Conservation (phyloP, 192 early-diverging fungal genomes). For the Coemansia sp. region DNA sequence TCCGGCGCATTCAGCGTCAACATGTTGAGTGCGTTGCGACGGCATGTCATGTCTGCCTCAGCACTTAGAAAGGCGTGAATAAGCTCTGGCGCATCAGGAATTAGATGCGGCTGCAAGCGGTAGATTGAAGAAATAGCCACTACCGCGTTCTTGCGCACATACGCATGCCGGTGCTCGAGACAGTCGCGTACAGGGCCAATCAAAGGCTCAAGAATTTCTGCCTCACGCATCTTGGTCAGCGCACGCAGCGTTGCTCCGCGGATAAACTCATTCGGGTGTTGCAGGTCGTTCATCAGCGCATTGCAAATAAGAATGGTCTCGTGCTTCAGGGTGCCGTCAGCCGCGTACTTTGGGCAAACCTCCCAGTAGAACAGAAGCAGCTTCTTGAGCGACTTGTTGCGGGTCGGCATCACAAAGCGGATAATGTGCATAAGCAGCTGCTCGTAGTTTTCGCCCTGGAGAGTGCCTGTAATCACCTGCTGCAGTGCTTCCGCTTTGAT, state of each 20-base stretch:
- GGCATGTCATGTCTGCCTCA: conserved; percentile 90
- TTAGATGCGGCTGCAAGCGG: conserved; percentile 84
- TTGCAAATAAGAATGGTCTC: conserved; percentile 97
- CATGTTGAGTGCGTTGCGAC: conserved; percentile 94
- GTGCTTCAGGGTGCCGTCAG: conserved; percentile 91
- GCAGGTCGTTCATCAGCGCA: conserved; percentile 90
- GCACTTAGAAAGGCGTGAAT: conserved; percentile 66
- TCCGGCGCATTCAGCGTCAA: conserved; percentile 72
- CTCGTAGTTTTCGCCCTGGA: conserved; percentile 89
- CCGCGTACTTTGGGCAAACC: conserved; percentile 88
- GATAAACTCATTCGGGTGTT: conserved; percentile 99
- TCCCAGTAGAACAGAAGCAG: conserved; percentile 96
- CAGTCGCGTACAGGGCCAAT: conserved; percentile 85
- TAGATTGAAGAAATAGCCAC: conserved; percentile 88
- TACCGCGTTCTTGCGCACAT: conserved; percentile 97
- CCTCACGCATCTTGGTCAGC: conserved; percentile 92
- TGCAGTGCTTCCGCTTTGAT: conserved; percentile 94
- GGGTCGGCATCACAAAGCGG: conserved; percentile 94
- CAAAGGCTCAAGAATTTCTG: conserved; percentile 92
- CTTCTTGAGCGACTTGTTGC: conserved; percentile 97
- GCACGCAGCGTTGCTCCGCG: conserved; percentile 91
- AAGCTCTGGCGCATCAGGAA: conserved; percentile 93
- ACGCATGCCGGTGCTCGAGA: conserved; percentile 94
- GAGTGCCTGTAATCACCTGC: conserved; percentile 81
- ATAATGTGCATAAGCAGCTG: conserved; percentile 97